Evolutionary conservation across 108 stramenopile genomes (phyloP).

Genomic region (Nitzschia putrida): DNA sequence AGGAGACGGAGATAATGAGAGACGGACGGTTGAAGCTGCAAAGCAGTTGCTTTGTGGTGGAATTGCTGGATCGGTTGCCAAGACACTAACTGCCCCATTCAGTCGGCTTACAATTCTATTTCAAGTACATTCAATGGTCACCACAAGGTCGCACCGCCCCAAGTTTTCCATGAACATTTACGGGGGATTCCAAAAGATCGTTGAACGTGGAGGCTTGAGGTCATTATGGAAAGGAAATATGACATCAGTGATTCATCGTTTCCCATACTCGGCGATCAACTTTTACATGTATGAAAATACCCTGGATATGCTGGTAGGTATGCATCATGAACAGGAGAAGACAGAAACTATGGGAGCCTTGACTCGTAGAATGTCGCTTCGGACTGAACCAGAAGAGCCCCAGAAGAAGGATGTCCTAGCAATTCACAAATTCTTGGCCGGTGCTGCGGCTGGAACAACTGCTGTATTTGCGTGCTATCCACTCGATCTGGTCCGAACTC

Average conservation of each 20-base stretch:
- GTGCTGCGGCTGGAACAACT: constrained; percentile 78
- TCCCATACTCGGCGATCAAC: constrained; percentile 93
- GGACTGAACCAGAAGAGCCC: constrained; percentile 33
- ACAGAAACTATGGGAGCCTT: constrained; percentile 32
- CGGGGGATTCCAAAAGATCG: constrained; percentile 74
- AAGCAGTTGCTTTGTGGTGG: constrained; percentile 94
- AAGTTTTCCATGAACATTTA: constrained; percentile 74
- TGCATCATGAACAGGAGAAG: constrained; percentile 52
- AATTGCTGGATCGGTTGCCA: constrained; percentile 90
- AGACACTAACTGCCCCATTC: constrained; percentile 91
- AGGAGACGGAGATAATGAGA: constrained; percentile 30
- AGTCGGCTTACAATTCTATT: constrained; percentile 87
- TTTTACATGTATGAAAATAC: constrained; percentile 89
- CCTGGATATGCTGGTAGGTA: constrained; percentile 67
- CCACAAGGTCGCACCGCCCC: constrained; percentile 78
- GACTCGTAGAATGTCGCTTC: constrained; percentile 35
- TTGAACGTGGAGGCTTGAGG: constrained; percentile 80
- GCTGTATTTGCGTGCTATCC: constrained; percentile 93
- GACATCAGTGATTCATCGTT: constrained; percentile 89
- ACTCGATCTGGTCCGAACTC: constrained; percentile 88
- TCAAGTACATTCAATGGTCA: constrained; percentile 92
- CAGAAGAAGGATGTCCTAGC: constrained; percentile 27
- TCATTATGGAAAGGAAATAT: constrained; percentile 95
- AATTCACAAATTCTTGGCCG: constrained; percentile 78
- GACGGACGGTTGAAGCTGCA: constrained; percentile 67